Evolutionary conservation across 2,329 filamentous ascomycete species (phyloP), one percentile per base, ranked within the genome.

Genomic region (Trichoderma aggressivum): DNA sequence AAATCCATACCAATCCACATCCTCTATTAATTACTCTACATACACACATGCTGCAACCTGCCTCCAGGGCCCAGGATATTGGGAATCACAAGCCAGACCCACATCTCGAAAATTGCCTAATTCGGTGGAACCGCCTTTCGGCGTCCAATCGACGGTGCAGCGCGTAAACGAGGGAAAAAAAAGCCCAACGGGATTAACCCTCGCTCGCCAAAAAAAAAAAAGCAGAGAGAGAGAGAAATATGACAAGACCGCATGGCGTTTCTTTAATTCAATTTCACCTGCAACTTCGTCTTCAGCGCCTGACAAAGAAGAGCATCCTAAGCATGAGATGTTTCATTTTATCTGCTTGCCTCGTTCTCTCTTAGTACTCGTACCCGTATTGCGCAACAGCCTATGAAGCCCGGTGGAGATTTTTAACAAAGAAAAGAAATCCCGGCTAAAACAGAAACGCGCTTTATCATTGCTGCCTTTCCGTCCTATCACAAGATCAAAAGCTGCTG

Each of bases 41-140:
- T 32, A 16, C 28, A n/a, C 36, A 39, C 39, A 43, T 43, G 39
- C 39, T 43, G 59, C 21, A 21, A 21, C n/a, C 43, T 24, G 30
- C 28, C 61, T 30, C 43, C 7, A n/a, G n/a, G 65, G 36, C 62
- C 70, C 70, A 50, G 30, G 62, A 36, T 32, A 32, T 34, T 60
- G 70, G 70, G 63, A 47, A 62, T 55, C 63, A 43, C 62, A 28
- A 60, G 63, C 32, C 55, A 47, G 55, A 66, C 70, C 63, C 62
- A 66, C 56, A 53, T 34, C 61, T 65, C 55, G 43, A 71, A 71
- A 71, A 66, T 71, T 71, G 55, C 70, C 70, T 71, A 71, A 64
- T 71, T 56, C 70, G 70, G 70, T 63, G 60, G 62, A 67, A 67
- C 70, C 56, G 32, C 39, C 70, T 53, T 36, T 28, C 39, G 28